Percentiles rank a stretch among this genome's conserved stretches.
These are phyloP conservation scores for Sporothrix inflata DNA, from an alignment of 2,329 filamentous ascomycete species.

Conservation along the genomic window DNA sequence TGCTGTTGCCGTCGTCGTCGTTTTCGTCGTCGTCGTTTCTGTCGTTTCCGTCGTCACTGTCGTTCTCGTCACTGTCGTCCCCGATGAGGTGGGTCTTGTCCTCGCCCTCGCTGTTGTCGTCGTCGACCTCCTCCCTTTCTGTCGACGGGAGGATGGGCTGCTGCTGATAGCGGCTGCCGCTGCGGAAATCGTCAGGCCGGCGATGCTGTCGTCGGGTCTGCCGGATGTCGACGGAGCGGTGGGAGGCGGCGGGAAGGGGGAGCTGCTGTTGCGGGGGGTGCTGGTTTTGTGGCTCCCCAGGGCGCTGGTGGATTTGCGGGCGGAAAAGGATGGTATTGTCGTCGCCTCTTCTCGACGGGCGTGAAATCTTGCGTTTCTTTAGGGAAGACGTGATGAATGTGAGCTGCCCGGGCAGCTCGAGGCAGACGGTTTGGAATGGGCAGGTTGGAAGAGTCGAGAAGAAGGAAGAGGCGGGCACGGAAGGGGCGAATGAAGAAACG, in stretches of 20 bases:
- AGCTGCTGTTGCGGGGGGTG: slow-evolving; percentile 5
- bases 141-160: slow-evolving; percentile 32
- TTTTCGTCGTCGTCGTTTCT: slow-evolving; percentile 40
- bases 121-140: slow-evolving; percentile 25
- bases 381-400: slow-evolving; percentile 71
- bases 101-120: neutral
- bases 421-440: slow-evolving; percentile 35
- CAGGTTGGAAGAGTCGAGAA: neutral
- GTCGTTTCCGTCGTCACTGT: slow-evolving; percentile 9
- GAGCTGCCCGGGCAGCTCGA: slow-evolving; percentile 69
- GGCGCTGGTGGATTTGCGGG: slow-evolving; percentile 8
- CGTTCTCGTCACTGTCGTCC: slow-evolving; percentile 43
- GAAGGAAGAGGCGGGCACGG: neutral
- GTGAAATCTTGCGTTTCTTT: slow-evolving; percentile 72
- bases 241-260: slow-evolving; percentile 9
- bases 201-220: slow-evolving; percentile 11
- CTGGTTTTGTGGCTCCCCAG: neutral
- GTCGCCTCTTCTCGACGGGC: slow-evolving; percentile 47
- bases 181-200: neutral
- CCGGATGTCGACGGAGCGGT: neutral
- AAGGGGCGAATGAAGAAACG: slow-evolving; percentile 9
- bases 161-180: neutral
- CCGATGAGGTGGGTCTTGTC: slow-evolving; percentile 18
- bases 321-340: slow-evolving; percentile 41
- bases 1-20: slow-evolving; percentile 24